These are phyloP conservation scores for Camellia oleifera DNA, from an alignment of 179 eudicot species.

Conservation along the genomic window DNA sequence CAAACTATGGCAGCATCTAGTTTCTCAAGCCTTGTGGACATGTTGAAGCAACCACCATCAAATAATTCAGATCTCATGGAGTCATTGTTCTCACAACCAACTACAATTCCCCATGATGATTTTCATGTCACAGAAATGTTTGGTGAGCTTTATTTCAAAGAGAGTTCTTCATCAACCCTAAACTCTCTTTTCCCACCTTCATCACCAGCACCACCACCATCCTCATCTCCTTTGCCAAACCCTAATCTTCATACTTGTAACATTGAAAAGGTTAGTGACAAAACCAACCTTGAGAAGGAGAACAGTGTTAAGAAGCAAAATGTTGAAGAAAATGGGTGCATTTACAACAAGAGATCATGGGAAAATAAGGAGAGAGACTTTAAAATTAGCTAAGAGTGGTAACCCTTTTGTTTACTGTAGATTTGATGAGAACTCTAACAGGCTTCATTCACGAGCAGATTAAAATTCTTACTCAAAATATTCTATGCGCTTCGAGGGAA, in stretches of 20 bases:
- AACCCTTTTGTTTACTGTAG: constrained; percentile 5
- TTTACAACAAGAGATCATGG: neutral
- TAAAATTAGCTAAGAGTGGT: constrained; percentile 3
- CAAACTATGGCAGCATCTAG: constrained; percentile 7
- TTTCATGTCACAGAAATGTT: constrained; percentile 3
- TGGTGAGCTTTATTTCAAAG: constrained; percentile 11
- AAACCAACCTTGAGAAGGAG: neutral
- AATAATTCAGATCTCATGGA: neutral
- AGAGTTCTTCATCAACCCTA: neutral
- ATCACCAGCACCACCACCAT: neutral
- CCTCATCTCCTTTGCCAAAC: constrained; percentile 2
- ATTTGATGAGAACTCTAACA: neutral
- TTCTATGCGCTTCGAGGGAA: neutral
- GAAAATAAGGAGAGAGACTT: constrained; percentile 1
- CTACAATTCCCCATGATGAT: neutral
- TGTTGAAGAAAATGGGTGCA: neutral
- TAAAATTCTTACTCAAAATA: neutral
- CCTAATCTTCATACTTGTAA: neutral
- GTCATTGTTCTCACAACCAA: neutral
- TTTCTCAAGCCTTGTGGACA: constrained; percentile 9
- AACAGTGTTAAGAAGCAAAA: too few species aligned
- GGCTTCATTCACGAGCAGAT: neutral
- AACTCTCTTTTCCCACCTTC: neutral
- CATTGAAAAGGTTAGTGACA: neutral
- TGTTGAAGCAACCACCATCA: constrained; percentile 1